A percentile compares a stretch with the other conserved stretches of the same genome.
Conservation (phyloP, 352 stramenopile genomes). For the Plasmopara viticola region DNA sequence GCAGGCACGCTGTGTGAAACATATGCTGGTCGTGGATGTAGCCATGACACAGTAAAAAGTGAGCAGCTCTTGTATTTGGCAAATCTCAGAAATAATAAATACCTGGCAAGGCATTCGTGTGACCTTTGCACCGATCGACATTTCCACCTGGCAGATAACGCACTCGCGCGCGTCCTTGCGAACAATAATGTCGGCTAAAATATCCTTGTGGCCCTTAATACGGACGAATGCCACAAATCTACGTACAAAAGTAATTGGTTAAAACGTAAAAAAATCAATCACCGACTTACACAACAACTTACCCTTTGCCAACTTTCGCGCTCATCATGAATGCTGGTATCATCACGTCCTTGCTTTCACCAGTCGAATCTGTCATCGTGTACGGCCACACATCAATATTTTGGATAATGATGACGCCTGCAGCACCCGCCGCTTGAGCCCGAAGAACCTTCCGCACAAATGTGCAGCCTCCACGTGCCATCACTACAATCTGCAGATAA, state of each 20-base stretch:
- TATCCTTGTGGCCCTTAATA: slow-evolving; percentile 15
- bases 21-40: slow-evolving; percentile 41
- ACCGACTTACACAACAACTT: neutral
- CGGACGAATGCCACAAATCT: slow-evolving; percentile 63
- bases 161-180: slow-evolving; percentile 69
- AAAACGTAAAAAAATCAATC: neutral
- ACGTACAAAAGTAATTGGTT: slow-evolving; percentile 1
- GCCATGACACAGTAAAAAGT: slow-evolving; percentile 2
- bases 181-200: slow-evolving; percentile 43
- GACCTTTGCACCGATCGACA: slow-evolving; percentile 60
- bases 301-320: slow-evolving; percentile 60
- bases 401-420: slow-evolving; percentile 63
- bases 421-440: slow-evolving; percentile 47
- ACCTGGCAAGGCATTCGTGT: slow-evolving; percentile 71
- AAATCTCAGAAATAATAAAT: slow-evolving; percentile 1
- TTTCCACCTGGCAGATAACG: slow-evolving; percentile 77
- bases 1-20: slow-evolving; percentile 74
- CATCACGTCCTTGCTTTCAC: slow-evolving; percentile 43
- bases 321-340: slow-evolving; percentile 83
- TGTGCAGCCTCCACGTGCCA: slow-evolving; percentile 60
- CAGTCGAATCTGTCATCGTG: slow-evolving; percentile 76
- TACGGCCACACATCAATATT: slow-evolving; percentile 75
- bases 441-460: slow-evolving; percentile 72
- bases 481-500: slow-evolving; percentile 48
- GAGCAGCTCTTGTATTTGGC: neutral